A percentile compares a stretch with the other conserved stretches of the same genome.
Evolutionary conservation across 352 stramenopile genomes (phyloP).

Genomic region (Phytophthora macrochlamydospora): DNA sequence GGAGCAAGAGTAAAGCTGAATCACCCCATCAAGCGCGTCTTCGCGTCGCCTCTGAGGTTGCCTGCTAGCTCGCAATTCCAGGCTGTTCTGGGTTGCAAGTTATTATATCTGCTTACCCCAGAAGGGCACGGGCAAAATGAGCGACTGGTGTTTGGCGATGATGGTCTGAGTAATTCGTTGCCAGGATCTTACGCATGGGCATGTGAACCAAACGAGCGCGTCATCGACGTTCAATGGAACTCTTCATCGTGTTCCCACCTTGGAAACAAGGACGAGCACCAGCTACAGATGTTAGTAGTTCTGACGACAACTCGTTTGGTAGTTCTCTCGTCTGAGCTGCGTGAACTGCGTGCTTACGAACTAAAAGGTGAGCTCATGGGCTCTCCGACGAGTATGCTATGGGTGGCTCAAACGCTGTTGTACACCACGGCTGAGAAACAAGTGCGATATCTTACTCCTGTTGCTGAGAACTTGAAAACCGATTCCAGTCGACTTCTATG

Average conservation of each 20-base stretch:
- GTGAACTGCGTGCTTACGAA: slow-evolving; percentile 44
- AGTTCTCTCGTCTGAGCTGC: slow-evolving; percentile 51
- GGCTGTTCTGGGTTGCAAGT: slow-evolving; percentile 33
- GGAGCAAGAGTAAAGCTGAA: slow-evolving; percentile 40
- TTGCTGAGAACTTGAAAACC: slow-evolving; percentile 15
- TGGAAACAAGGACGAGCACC: slow-evolving; percentile 24
- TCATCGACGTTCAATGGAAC: slow-evolving; percentile 69
- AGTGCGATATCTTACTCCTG: slow-evolving; percentile 59
- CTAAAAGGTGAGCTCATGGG: slow-evolving; percentile 39
- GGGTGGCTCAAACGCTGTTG: slow-evolving; percentile 71
- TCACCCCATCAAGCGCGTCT: slow-evolving; percentile 51
- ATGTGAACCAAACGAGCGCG: slow-evolving; percentile 40
- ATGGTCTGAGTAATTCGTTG: slow-evolving; percentile 43
- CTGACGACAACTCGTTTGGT: slow-evolving; percentile 62
- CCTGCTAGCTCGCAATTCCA: slow-evolving; percentile 30
- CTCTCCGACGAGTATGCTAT: slow-evolving; percentile 58
- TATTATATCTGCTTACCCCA: slow-evolving; percentile 49
- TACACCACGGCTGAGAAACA: slow-evolving; percentile 53
- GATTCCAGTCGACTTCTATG: slow-evolving; percentile 26
- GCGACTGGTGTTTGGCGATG: slow-evolving; percentile 52
- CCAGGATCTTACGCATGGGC: slow-evolving; percentile 26
- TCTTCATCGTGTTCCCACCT: slow-evolving; percentile 20
- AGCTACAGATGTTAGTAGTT: slow-evolving; percentile 47
- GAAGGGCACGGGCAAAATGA: slow-evolving; percentile 9
- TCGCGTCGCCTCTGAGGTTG: slow-evolving; percentile 56